Base-by-base conservation (phyloP, 139 green algal species). In the Axilococcus clingmanii region DNA sequence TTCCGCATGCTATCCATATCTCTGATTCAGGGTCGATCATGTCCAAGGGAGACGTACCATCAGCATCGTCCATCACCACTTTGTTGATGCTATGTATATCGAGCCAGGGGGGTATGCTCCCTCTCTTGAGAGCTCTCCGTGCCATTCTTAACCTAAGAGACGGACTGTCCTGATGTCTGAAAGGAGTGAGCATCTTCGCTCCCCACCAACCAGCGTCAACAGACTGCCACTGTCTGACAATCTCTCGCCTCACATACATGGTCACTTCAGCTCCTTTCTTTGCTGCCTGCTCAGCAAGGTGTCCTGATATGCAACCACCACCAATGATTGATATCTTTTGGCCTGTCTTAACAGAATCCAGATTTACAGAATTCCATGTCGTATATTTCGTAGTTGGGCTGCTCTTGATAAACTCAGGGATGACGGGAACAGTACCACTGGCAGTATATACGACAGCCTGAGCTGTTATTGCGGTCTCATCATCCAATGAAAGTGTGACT, bases 1-100 rank as follows among this genome's bases (percentile, higher is more conserved):
- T 27, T n/a, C 62, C 62, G 22, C 62, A 70, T 25, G 54, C 43
- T 32, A 70, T 36, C 62, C 62, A 70, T 9, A 70, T 46, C 19
- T 29, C 32, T 7, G 40, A 48, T 14, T 9, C n/a, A 22, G n/a
- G 29, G 20, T 48, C 40, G 20, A 29, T 30, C 22, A 31, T 48
- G n/a, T 17, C 19, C 22, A 48, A 17, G 17, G 27, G 16, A 24
- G 40, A 24, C 16, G 27, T 48, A 31, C 19, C 29, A 17, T 29
- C 22, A 9, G 12, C 33, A 38, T 12, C 12, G 20, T 22, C 27
- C 22, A 29, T 48, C 40, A 48, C n/a, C n/a, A 28, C 40, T 22
- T 29, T 48, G 20, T 27, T 31, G n/a, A 48, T 31, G 19, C 0
- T 12, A n/a, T 15, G 29, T 8, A 22, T 27, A 29, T 29, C n/a